Conservation (phyloP, 306 rosid genomes). For the Glycyrrhiza uralensis region DNA sequence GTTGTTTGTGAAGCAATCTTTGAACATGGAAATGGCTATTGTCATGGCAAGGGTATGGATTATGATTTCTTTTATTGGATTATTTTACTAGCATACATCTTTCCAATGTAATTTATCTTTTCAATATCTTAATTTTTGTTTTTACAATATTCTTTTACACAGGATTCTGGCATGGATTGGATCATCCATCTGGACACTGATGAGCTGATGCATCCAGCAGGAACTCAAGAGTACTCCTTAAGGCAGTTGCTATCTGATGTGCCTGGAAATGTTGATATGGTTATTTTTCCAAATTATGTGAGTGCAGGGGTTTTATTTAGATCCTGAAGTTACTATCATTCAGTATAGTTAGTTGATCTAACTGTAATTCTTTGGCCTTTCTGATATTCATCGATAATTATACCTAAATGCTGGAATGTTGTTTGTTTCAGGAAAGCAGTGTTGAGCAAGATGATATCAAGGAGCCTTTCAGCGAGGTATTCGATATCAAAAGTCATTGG, state of each 20-base stretch:
- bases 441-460: constrained; percentile 81
- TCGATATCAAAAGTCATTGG: background rate
- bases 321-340: constrained; percentile 1
- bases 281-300: constrained; percentile 93
- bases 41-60: constrained; percentile 89
- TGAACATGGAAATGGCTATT: constrained; percentile 99
- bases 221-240: constrained; percentile 74
- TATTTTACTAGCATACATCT: background rate
- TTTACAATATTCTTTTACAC: constrained; percentile 20
- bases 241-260: constrained; percentile 80
- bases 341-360: background rate
- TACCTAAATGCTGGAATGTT: constrained; percentile 22
- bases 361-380: constrained; percentile 11
- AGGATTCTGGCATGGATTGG: constrained; percentile 96
- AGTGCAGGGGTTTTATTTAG: constrained; percentile 36
- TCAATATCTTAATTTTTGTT: background rate
- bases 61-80: constrained; percentile 24
- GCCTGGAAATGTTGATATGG: constrained; percentile 87
- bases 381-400: constrained; percentile 9
- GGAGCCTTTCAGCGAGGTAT: constrained; percentile 98
- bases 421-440: constrained; percentile 80
- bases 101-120: background rate
- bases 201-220: constrained; percentile 77
- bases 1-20: constrained; percentile 94
- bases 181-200: constrained; percentile 95